Evolutionary conservation across 164 flowering plant species (phyloP), one percentile per base, ranked within the genome.

Genomic region (Vitis cinerea): DNA sequence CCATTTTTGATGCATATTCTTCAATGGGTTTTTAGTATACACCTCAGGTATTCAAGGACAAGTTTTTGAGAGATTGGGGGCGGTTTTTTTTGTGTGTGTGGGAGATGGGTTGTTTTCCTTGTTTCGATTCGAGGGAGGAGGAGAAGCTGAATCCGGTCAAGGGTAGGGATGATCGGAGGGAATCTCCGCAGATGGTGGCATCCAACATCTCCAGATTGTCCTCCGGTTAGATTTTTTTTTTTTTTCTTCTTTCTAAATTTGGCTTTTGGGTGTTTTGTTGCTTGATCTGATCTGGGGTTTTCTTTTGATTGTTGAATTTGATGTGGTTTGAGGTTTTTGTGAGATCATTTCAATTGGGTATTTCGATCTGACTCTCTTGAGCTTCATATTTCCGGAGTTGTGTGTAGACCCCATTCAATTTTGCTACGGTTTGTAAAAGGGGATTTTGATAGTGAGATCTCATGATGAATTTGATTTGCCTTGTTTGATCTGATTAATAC

Each of bases 61-160:
- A 68, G 69, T 27, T 66, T 54, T 68, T 15, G 59, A 53, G 16
- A 53, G 51, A 48, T 13, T 10, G 27, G 58, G 56, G 9, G 52
- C 50, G 15, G 1, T 3, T 58, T 61, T 71, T 55, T 56, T 66
- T 58, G 72, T 52, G 55, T 52, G 55, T 50, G 72, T 60, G 52
- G 68, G 72, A 65, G 51, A 88, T 88, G 93, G 90, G 93, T 68
- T 89, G 91, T 67, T 89, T 87, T 72, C 75, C 89, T 15, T 89
- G 93, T 74, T 89, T 89, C 65, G 93, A 85, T 79, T 85, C 89
- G 44, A 87, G 65, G 63, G 88, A 84, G 31, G 89, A 80, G 29
- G 86, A 83, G 70, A 78, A 73, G 71, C 65, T 84, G 74, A 84
- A 80, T 68, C 80, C 83, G 0, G 71, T 59, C 11, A 74, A 72